These are phyloP conservation scores for Cicer arietinum DNA, from an alignment of 306 rosid genomes.

Conservation along the genomic window DNA sequence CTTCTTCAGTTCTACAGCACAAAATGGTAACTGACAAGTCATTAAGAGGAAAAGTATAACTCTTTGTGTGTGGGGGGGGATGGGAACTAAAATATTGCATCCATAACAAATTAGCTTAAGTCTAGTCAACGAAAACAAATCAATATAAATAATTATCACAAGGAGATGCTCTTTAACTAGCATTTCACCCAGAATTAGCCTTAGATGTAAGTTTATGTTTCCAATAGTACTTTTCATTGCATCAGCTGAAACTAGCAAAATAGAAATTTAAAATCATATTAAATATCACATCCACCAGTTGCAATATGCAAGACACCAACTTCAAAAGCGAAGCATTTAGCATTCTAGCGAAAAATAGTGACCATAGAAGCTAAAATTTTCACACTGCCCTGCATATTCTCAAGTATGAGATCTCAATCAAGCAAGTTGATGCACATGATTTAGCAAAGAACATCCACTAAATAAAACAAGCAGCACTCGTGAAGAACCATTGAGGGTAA, in stretches of 20 bases:
- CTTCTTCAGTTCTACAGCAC: constrained; percentile 56
- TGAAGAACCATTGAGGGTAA: not conserved
- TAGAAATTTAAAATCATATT: not conserved
- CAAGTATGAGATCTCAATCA: constrained; percentile 7
- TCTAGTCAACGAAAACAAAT: not conserved
- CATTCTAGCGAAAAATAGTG: not conserved
- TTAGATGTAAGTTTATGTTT: not conserved
- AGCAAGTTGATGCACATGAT: constrained; percentile 24
- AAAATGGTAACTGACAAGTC: constrained; percentile 26
- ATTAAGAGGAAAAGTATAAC: not conserved
- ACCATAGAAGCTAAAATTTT: not conserved
- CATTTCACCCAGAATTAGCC: not conserved
- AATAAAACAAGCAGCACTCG: not conserved
- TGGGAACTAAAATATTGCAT: not conserved
- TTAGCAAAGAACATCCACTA: not conserved
- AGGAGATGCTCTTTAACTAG: constrained; percentile 29
- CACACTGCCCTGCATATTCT: not conserved
- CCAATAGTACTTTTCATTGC: not conserved
- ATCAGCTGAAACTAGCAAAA: constrained; percentile 20
- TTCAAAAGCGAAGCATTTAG: constrained; percentile 18
- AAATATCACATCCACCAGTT: not conserved
- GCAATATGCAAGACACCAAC: constrained; percentile 27
- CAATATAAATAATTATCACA: not conserved
- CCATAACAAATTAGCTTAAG: constrained; percentile 15
- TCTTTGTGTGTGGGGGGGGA: not conserved